Percentiles rank a stretch among this genome's conserved stretches.
Conservation (phyloP, 75 land plant genomes). For the Adiantum capillusveneris region DNA sequence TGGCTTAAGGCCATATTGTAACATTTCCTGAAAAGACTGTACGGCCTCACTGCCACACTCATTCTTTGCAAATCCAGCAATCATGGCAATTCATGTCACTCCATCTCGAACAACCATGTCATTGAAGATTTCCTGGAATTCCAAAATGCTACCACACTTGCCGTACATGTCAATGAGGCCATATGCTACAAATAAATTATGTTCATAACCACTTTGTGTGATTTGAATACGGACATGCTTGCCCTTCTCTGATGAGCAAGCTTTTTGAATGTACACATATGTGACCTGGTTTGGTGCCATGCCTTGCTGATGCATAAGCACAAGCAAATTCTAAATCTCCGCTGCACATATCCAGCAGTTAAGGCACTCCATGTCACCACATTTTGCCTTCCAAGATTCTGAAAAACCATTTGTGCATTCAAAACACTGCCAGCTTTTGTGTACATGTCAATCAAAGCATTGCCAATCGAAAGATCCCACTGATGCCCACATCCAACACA, state of each 20-base stretch:
- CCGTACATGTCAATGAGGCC: conserved; percentile 19
- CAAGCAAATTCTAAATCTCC: conserved; percentile 8
- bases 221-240: conserved; percentile 1
- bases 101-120: conserved; percentile 7
- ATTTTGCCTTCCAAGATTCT: neutral
- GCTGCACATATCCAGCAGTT: conserved; percentile 12
- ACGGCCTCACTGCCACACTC: neutral
- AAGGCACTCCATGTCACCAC: conserved; percentile 4
- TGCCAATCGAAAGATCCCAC: neutral
- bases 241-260: conserved; percentile 8
- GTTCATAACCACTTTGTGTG: conserved; percentile 1
- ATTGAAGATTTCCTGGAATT: conserved; percentile 5
- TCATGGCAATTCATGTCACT: conserved; percentile 15
- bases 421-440: neutral
- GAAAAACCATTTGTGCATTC: neutral
- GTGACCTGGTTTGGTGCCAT: conserved; percentile 4
- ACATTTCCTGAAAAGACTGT: neutral
- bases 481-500: neutral
- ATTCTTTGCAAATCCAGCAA: conserved; percentile 10
- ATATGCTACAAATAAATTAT: conserved; percentile 10
- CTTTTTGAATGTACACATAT: neutral
- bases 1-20: neutral
- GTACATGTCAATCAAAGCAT: neutral
- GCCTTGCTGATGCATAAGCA: conserved; percentile 9
- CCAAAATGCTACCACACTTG: conserved; percentile 10